A percentile compares a stretch with the other conserved stretches of the same genome.
Evolutionary conservation across 2,329 filamentous ascomycete species (phyloP).

Genomic region (Phialocephala sp.): DNA sequence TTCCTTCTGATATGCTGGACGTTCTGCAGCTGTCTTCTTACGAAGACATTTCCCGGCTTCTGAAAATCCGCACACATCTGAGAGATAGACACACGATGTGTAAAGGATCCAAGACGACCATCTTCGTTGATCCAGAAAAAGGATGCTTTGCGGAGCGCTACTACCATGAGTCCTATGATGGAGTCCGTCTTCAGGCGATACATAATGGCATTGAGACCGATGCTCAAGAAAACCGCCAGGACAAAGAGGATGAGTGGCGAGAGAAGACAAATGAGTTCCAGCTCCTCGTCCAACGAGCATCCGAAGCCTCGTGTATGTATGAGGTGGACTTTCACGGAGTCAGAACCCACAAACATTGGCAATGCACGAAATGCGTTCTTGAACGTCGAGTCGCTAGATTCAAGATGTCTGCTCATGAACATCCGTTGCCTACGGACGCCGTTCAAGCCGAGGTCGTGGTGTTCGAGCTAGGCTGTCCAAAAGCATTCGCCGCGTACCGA

Average conservation of each 20-base stretch:
- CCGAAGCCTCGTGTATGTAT: conserved; percentile 43
- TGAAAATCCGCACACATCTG: conserved; percentile 56
- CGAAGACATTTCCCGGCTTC: conserved; percentile 53
- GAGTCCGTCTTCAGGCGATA: conserved; percentile 44
- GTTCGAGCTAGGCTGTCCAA: conserved; percentile 57
- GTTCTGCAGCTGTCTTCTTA: conserved; percentile 60
- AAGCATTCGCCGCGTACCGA: conserved; percentile 54
- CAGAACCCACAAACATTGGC: conserved; percentile 40
- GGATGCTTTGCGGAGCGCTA: conserved; percentile 43
- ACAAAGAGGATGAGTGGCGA: conserved; percentile 50
- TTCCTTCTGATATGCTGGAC: conserved; percentile 57
- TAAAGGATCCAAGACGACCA: conserved; percentile 43
- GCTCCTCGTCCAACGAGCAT: conserved; percentile 44
- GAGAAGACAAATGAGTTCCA: conserved; percentile 42
- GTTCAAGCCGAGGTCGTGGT: conserved; percentile 50
- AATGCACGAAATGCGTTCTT: conserved; percentile 53
- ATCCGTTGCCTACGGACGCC: conserved; percentile 51
- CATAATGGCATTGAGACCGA: conserved; percentile 44
- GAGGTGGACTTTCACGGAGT: conserved; percentile 40
- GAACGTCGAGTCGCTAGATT: conserved; percentile 46
- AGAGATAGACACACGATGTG: conserved; percentile 48
- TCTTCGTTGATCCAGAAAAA: conserved; percentile 52
- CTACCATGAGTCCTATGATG: conserved; percentile 29
- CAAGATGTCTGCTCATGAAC: conserved; percentile 54
- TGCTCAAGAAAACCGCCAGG: conserved; percentile 37